Evolutionary conservation across 2,329 filamentous ascomycete genomes (phyloP), one percentile per base, ranked within the genome.

Genomic region (Raffaelea arxii): DNA sequence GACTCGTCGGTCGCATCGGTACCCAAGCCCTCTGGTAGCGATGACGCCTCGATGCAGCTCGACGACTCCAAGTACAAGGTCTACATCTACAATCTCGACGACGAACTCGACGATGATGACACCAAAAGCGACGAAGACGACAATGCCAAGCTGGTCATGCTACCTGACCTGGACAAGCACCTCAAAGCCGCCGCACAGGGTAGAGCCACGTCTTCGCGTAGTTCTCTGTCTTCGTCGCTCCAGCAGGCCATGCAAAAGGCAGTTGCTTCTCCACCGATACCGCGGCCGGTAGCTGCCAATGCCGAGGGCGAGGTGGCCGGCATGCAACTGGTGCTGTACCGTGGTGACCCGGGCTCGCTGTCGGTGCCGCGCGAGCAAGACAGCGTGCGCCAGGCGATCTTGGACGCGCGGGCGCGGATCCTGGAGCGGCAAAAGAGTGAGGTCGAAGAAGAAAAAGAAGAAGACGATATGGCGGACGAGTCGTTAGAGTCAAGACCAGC

Each of bases 61-160:
- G 90, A 97, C 65, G 83, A 95, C 65, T 83, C 86, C 25, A 85
- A 86, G 57, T 75, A 94, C 67, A 86, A 84, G 59, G 80, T 96
- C 50, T 96, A 92, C 71, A 89, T 98, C 56, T 83, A 90, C 69
- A 82, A 94, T 64, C 72, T 98, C 10, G 89, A 94, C 60, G 84
- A 84, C 56, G 91, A 97, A 65, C 76, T 97, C 25, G 82, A 83
- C 14, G 68, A 72, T 41, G 68, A 72, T 41, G 70, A 77, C 37
- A 72, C 80, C 47, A 65, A 70, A 43, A 21, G 23, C n/a, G 51
- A 49, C 11, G 27, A 4, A 6, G 32, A 32, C 12, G 41, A 38
- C 4, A 70, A 77, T 21, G 74, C 76, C 54, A 75, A 70, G 54
- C 75, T 94, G 41, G 73, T 90, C 59, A 89, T 96, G 68, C 74